These are phyloP conservation scores for Botryosphaeria dothidea DNA, from an alignment of 2,329 filamentous ascomycete genomes.

Conservation along the genomic window DNA sequence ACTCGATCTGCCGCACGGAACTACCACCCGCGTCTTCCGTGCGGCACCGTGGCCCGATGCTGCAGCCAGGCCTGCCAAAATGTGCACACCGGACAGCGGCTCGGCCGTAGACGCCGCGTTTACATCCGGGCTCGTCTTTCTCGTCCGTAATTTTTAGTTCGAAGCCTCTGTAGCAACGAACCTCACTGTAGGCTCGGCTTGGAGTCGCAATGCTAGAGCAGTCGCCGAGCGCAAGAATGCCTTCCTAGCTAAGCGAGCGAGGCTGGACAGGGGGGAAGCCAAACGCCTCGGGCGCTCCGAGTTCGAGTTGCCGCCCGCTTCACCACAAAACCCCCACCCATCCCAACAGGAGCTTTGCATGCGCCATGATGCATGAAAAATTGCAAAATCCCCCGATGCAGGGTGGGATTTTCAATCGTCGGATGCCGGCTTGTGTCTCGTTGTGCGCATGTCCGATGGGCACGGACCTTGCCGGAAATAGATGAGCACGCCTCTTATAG, in stretches of 20 bases:
- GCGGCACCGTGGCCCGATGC: neutral
- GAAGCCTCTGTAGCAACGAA: no score
- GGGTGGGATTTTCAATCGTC: neutral
- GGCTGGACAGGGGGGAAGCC: neutral
- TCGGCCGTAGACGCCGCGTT: conserved; percentile 1
- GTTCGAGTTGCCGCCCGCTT: neutral
- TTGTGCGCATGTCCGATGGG: neutral
- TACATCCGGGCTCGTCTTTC: neutral
- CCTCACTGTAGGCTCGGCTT: neutral
- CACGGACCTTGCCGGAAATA: neutral
- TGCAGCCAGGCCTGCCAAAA: neutral
- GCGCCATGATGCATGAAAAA: neutral
- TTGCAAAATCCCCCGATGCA: neutral
- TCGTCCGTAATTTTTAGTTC: neutral
- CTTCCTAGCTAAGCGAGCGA: neutral
- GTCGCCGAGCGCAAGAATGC: no score
- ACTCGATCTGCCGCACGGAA: neutral
- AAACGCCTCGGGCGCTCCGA: neutral
- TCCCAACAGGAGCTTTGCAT: neutral
- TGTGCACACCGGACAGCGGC: neutral
- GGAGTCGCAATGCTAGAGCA: neutral
- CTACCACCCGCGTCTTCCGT: neutral
- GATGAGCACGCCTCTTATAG: conserved; percentile 2
- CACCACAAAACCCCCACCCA: neutral
- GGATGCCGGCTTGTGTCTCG: neutral